Percentiles rank a stretch among this genome's conserved stretches.
Conservation (phyloP, 139 green algal species). For the Chlorella sorokiniana region DNA sequence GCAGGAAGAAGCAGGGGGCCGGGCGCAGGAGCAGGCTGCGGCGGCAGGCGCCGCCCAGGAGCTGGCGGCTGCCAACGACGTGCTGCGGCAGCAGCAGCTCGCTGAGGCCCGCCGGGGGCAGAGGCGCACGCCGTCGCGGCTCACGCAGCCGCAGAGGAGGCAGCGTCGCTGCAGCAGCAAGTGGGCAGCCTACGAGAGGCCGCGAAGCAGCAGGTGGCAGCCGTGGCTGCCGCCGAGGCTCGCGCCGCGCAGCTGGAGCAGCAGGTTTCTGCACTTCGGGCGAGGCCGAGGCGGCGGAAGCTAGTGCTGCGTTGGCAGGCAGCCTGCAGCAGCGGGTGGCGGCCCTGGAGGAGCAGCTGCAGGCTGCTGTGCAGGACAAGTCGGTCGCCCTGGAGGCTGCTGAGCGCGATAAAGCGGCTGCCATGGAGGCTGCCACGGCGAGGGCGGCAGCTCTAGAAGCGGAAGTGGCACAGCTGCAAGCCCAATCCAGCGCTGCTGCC, state of each 20-base stretch:
- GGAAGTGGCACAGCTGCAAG: neutral
- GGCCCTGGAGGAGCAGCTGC: neutral
- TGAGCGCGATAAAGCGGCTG: neutral
- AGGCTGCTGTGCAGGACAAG: neutral
- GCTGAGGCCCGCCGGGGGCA: neutral
- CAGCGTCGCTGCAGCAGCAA: slow-evolving; percentile 1
- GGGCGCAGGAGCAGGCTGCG: neutral
- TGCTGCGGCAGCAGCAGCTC: slow-evolving; percentile 1
- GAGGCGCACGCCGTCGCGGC: neutral
- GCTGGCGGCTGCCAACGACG: neutral
- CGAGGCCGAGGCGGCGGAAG: neutral
- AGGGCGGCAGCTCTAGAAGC: neutral
- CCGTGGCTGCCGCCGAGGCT: neutral
- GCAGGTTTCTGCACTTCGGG: neutral
- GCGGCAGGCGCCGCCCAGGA: neutral
- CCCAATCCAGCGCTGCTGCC: neutral
- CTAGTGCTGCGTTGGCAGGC: neutral
- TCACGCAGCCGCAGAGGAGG: neutral
- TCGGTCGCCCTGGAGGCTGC: neutral
- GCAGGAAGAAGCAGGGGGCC: neutral
- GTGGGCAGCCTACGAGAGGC: neutral
- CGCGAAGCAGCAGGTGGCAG: slow-evolving; percentile 2
- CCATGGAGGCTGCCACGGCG: neutral
- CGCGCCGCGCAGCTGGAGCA: neutral
- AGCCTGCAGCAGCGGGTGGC: neutral